Evolutionary conservation across 441 rosid species (phyloP), one percentile per base, ranked within the genome.

Genomic region (Pelargonium fulgidum): DNA sequence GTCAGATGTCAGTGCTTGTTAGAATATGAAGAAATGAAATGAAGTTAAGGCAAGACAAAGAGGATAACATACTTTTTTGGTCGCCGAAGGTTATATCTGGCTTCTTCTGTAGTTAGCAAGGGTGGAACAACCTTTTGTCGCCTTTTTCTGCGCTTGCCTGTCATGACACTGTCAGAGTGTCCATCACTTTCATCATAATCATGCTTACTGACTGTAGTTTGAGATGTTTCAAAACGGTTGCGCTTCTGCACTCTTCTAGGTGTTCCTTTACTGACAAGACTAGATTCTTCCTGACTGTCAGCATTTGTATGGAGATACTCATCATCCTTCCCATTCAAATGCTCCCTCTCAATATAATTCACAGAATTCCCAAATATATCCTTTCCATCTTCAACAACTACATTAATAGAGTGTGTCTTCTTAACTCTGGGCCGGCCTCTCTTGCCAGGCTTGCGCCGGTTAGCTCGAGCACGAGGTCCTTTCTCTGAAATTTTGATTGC

Each of bases 351-450:
- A 66, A 69, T 76, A 64, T 71, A 17, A 39, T 84, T 83, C 24
- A 85, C 48, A 39, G 83, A 83, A 70, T 81, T 83, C 69, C 96
- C 97, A 75, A 86, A 81, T 65, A 91, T 71, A 67, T 84, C 84
- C 77, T 88, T 85, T 6, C 90, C 96, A 65, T 91, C 99, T 72
- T 84, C 82, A 3, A 89, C 92, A 79, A 87, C 91, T 61, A 80
- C 89, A 81, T 91, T 94, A 71, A 91, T 86, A 69, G 96, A 75
- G 47, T 84, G 89, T 19, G 89, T 86, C 81, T 90, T 87, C 66
- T 74, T 82, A 67, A 83, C 72, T 80, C 86, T 85, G 20, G 83
- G 66, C 77, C 77, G 83, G 78, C 85, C 81, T 77, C 85, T 85
- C 77, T 73, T 75, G 39, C 54, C 84, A 75, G 82, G 71, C 76